Evolutionary conservation across 2,329 filamentous ascomycete species (phyloP), one percentile per base, ranked within the genome.

Genomic region (Cercospora berteroae): DNA sequence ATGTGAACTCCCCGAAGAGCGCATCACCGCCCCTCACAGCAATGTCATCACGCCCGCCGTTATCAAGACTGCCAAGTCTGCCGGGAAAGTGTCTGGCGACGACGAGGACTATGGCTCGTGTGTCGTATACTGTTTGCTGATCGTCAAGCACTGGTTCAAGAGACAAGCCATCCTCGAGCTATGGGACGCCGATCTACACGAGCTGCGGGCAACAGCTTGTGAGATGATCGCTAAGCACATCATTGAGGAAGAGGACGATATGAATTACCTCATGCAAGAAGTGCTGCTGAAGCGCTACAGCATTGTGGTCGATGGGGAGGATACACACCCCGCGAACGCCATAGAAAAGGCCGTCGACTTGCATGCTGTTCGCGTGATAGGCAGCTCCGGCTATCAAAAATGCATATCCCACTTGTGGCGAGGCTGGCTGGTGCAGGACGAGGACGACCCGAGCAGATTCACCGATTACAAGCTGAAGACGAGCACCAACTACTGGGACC

Each of bases 381-480:
- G 93, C 2, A 94, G 91, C 0, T 93, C 92, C 0, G 94, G 95
- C 27, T 99, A 98, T 79, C 95, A 98, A 74, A 97, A 96, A 81
- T 98, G 94, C 77, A 93, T 98, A 75, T 88, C 86, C 69, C 93
- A 96, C 76, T 88, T 99, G 8, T 99, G 95, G 95, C 88, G 89
- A 69, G 95, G 95, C 23, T 99, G 95, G 95, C 84, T 98, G 8
- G 89, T 97, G n/a, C 95, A 99, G 78, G 93, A 97, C 72, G 93
- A 97, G 74, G 86, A 94, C 60, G 94, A 98, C 73, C 91, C 94
- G 0, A 88, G 89, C n/a, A 89, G 88, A 62, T 99, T 99, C 77
- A 86, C 97, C 63, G 90, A 94, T 76, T 99, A 96, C 83, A 88
- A 89, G 73, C 85, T 92, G 67, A 93, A 93, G 77, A 92, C 90